A percentile compares a stretch with the other conserved stretches of the same genome.
These are phyloP conservation scores for Lepidium africanum DNA, from an alignment of 345 rosid species.

Conservation along the genomic window DNA sequence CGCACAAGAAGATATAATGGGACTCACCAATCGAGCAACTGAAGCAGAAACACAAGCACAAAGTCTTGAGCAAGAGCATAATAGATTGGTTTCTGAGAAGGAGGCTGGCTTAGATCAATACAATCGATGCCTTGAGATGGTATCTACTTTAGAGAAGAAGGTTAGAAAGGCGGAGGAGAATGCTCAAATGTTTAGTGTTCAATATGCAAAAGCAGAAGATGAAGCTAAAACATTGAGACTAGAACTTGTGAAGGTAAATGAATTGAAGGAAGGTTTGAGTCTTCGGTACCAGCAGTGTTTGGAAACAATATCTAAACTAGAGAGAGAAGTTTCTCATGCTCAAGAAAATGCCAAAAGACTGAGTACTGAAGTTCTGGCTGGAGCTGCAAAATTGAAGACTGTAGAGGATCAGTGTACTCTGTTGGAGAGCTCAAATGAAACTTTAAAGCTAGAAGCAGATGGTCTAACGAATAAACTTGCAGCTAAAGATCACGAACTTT, in stretches of 20 bases:
- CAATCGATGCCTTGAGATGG: constrained; percentile 55
- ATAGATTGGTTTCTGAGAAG: constrained; percentile 54
- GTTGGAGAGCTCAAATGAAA: constrained; percentile 57
- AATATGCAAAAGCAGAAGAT: constrained; percentile 49
- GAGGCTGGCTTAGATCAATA: constrained; percentile 53
- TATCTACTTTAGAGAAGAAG: constrained; percentile 51
- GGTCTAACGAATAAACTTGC: constrained; percentile 48
- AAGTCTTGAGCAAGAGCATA: constrained; percentile 49
- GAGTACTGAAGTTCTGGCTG: constrained; percentile 47
- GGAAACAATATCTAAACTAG: constrained; percentile 54
- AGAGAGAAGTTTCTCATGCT: constrained; percentile 46
- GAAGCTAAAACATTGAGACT: constrained; percentile 52
- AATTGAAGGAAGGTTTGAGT: constrained; percentile 55
- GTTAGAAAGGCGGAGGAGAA: constrained; percentile 56
- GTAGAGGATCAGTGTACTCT: constrained; percentile 46
- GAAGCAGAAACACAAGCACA: constrained; percentile 58
- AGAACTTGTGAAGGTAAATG: constrained; percentile 45
- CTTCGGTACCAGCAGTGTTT: constrained; percentile 54
- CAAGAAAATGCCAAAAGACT: constrained; percentile 52
- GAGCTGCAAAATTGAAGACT: constrained; percentile 48
- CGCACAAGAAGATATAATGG: constrained; percentile 43
- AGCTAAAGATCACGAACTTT: constrained; percentile 60
- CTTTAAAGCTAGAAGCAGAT: constrained; percentile 63
- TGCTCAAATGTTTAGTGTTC: constrained; percentile 38
- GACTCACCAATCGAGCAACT: constrained; percentile 41